These are phyloP conservation scores for Holtermanniella nyarrowii DNA, from an alignment of 768 basidiomycete species.

Conservation along the genomic window DNA sequence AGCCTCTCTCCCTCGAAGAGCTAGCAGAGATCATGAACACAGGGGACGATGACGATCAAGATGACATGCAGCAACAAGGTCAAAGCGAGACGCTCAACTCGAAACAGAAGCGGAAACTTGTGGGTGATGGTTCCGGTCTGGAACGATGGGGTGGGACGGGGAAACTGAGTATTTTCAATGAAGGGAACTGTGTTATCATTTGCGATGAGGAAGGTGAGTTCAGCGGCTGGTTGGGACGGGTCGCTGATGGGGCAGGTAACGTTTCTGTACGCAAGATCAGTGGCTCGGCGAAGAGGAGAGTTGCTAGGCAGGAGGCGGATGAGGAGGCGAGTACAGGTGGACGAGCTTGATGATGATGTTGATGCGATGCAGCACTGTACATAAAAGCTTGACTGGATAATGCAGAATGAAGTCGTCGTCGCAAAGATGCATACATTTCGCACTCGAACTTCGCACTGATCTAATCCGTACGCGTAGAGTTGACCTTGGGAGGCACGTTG, in stretches of 20 bases:
- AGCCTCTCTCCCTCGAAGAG: slow-evolving; percentile 6
- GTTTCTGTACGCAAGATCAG: neutral
- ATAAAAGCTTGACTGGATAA: too few species aligned
- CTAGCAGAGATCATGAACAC: slow-evolving; percentile 10
- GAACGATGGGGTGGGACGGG: slow-evolving; percentile 8
- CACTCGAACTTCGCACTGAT: too few species aligned
- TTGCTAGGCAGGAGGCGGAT: neutral
- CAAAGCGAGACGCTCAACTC: slow-evolving; percentile 7
- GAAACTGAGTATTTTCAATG: slow-evolving; percentile 11
- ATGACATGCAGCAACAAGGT: slow-evolving; percentile 1
- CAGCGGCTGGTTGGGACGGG: neutral
- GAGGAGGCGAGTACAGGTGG: too few species aligned
- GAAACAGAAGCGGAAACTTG: slow-evolving; percentile 4
- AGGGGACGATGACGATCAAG: slow-evolving; percentile 4
- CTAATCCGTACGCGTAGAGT: too few species aligned
- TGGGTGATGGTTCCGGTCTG: slow-evolving; percentile 11
- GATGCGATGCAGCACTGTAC: too few species aligned
- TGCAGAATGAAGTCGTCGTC: too few species aligned
- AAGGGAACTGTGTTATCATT: slow-evolving; percentile 12
- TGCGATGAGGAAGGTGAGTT: slow-evolving; percentile 17
- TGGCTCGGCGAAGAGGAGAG: neutral
- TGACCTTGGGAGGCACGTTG: too few species aligned
- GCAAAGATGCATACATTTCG: too few species aligned
- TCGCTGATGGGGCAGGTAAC: neutral
- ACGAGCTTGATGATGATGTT: too few species aligned